Percentiles rank a stretch among this genome's conserved stretches.
Conservation (phyloP, 352 stramenopile species). For the Pythium graminicola region DNA sequence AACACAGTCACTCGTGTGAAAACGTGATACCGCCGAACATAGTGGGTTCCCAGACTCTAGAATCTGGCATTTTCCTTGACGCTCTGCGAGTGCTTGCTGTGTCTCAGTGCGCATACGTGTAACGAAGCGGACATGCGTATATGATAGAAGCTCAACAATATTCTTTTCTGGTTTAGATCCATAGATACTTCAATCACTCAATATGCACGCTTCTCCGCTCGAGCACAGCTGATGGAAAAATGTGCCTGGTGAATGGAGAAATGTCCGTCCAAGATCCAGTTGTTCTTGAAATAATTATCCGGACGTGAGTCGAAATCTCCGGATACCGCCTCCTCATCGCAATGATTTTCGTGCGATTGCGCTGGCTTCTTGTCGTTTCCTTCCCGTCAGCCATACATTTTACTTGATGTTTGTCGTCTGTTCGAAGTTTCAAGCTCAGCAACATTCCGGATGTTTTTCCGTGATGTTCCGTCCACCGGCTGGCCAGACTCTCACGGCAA, state of each 20-base stretch:
- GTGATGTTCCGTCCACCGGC: constrained; percentile 22
- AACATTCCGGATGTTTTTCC: constrained; percentile 19
- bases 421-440: neutral
- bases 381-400: constrained; percentile 2
- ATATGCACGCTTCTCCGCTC: neutral
- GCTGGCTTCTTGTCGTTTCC: constrained; percentile 18
- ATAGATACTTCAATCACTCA: too few species aligned
- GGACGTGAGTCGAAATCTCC: constrained; percentile 4
- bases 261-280: neutral
- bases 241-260: neutral
- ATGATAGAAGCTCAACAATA: too few species aligned
- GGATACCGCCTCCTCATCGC: neutral
- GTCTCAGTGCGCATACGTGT: too few species aligned
- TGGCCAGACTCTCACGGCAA: too few species aligned
- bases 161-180: too few species aligned
- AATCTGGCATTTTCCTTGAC: too few species aligned
- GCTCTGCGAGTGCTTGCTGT: too few species aligned
- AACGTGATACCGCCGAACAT: too few species aligned
- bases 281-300: constrained; percentile 11
- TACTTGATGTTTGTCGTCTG: neutral
- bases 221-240: constrained; percentile 8
- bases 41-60: too few species aligned
- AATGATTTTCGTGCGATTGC: constrained; percentile 12
- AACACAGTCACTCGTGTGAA: too few species aligned
- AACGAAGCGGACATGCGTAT: too few species aligned